A percentile compares a stretch with the other conserved stretches of the same genome.
Conservation (phyloP, 164 flowering plant species). For the Liriodendron chinense region DNA sequence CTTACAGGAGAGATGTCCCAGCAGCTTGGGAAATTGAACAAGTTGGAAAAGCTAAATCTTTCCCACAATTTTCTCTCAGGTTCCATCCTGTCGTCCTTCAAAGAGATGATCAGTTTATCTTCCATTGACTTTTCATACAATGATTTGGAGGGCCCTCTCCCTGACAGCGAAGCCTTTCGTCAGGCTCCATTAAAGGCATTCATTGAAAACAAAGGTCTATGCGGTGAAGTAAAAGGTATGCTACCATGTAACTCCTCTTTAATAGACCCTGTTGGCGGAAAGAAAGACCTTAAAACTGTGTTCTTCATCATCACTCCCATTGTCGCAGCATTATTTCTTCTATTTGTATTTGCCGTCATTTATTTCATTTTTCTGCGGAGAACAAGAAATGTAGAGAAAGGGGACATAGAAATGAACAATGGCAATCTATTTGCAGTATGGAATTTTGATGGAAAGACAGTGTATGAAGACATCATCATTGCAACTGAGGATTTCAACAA, state of each 20-base stretch:
- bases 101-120: neutral
- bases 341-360: neutral
- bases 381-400: neutral
- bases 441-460: constrained; percentile 6
- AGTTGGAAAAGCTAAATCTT: constrained; percentile 1
- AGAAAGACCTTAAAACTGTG: neutral
- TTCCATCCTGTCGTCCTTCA: constrained; percentile 4
- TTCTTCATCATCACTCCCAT: neutral
- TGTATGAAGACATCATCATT: constrained; percentile 11
- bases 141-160: constrained; percentile 3
- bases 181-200: constrained; percentile 4
- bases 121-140: constrained; percentile 9
- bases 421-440: constrained; percentile 5
- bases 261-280: neutral
- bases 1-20: constrained; percentile 4
- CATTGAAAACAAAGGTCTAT: constrained; percentile 26
- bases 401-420: neutral
- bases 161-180: constrained; percentile 8
- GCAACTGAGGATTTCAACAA: constrained; percentile 15
- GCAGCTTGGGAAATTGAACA: neutral
- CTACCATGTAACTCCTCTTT: constrained; percentile 18
- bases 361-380: neutral
- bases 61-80: constrained; percentile 4
- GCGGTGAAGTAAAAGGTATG: constrained; percentile 40
- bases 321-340: neutral